Percentiles rank a stretch among this genome's conserved stretches.
These are phyloP conservation scores for Yarrowia sp. DNA, from an alignment of 805 yeast species.

Conservation along the genomic window DNA sequence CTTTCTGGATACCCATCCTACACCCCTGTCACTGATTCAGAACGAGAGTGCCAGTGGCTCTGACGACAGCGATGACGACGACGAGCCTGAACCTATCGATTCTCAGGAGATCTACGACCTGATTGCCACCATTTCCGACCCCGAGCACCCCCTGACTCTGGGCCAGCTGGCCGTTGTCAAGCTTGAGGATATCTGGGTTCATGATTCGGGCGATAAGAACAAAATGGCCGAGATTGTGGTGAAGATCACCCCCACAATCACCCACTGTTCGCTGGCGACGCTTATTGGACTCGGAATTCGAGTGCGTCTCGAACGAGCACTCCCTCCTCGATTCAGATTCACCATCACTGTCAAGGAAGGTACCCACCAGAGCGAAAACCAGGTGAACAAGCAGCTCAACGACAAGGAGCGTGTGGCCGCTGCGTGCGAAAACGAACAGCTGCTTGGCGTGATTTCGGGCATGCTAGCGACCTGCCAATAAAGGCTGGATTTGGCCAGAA, in stretches of 20 bases:
- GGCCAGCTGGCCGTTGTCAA: slow-evolving; percentile 96
- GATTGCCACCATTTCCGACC: slow-evolving; percentile 87
- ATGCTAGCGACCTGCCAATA: slow-evolving; percentile 81
- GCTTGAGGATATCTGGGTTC: slow-evolving; percentile 76
- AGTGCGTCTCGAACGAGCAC: slow-evolving; percentile 85
- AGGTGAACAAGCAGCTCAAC: slow-evolving; percentile 94
- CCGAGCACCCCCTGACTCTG: slow-evolving; percentile 94
- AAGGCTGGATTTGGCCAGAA: neutral
- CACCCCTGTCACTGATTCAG: slow-evolving; percentile 31
- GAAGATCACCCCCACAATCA: slow-evolving; percentile 93
- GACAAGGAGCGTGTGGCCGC: slow-evolving; percentile 98
- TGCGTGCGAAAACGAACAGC: slow-evolving; percentile 96
- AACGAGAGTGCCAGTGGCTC: slow-evolving; percentile 27
- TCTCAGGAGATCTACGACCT: slow-evolving; percentile 89
- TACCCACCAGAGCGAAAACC: slow-evolving; percentile 92
- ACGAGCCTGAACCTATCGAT: slow-evolving; percentile 68
- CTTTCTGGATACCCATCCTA: slow-evolving; percentile 16
- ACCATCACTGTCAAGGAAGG: slow-evolving; percentile 85
- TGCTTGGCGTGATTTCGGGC: slow-evolving; percentile 84
- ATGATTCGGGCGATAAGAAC: slow-evolving; percentile 59
- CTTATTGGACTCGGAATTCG: slow-evolving; percentile 93
- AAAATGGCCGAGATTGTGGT: slow-evolving; percentile 78
- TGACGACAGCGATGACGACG: slow-evolving; percentile 42
- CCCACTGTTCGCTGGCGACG: slow-evolving; percentile 96
- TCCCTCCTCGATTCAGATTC: slow-evolving; percentile 84